Evolutionary conservation across 257 asterid genomes (phyloP).

Genomic region (Nyctanthes arbortristis): DNA sequence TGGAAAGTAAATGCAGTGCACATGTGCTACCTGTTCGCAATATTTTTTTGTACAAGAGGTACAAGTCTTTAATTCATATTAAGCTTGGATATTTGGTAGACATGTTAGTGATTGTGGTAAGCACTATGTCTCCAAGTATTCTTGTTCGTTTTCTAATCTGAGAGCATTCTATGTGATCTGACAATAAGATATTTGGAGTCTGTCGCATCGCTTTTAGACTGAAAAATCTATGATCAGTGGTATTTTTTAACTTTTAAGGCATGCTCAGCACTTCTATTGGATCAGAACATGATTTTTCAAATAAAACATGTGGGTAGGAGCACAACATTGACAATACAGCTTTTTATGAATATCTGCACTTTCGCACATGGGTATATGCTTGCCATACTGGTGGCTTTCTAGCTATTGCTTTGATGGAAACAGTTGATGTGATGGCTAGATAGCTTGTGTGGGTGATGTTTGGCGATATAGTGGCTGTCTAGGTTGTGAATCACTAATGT

Average conservation of each 20-base stretch:
- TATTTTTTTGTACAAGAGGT: not conserved
- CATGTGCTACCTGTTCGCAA: not conserved
- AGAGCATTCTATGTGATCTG: not conserved
- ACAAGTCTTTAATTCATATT: not conserved
- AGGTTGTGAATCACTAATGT: not conserved
- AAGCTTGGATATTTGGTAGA: not conserved
- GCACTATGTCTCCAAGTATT: not conserved
- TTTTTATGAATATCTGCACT: not conserved
- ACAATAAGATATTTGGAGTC: not conserved
- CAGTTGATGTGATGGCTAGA: not conserved
- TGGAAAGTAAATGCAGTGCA: conserved; percentile 1
- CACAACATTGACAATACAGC: not conserved
- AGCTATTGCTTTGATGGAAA: not conserved
- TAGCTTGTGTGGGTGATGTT: not conserved
- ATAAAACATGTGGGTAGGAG: not conserved
- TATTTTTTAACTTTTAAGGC: not conserved
- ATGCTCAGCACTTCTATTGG: not conserved
- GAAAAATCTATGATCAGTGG: not conserved
- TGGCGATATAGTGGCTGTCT: not conserved
- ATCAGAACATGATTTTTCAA: not conserved
- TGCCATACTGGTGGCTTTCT: not conserved
- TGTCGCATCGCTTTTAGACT: not conserved
- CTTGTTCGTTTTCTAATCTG: not conserved
- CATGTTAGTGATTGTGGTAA: not conserved
- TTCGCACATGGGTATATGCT: not conserved